Evolutionary conservation across 164 flowering plant species (phyloP).

Genomic region (Tinospora cordifolia): DNA sequence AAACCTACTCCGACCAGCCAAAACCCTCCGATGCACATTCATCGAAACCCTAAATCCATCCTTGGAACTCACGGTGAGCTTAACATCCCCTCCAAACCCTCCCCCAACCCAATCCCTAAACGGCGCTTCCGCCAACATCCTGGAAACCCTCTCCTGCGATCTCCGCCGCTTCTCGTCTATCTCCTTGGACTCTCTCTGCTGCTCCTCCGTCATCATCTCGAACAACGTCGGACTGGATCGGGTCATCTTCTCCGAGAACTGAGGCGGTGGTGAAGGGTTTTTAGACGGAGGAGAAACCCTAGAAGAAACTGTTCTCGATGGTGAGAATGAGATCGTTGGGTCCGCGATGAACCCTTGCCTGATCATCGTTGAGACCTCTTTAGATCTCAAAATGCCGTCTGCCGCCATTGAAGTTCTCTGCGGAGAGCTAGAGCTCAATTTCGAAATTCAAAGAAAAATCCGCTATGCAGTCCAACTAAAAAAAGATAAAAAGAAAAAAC

Average conservation of each 20-base stretch:
- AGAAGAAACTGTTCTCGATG: conserved; percentile 20
- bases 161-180: conserved; percentile 24
- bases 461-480: too few relatives aligned
- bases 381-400: conserved; percentile 12
- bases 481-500: too few relatives aligned
- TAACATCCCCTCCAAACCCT: conserved; percentile 57
- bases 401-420: conserved; percentile 12
- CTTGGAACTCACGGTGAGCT: conserved; percentile 48
- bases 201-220: conserved; percentile 77
- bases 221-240: conserved; percentile 46
- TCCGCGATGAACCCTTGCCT: conserved; percentile 81
- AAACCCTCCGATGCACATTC: conserved; percentile 65
- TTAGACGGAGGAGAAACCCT: conserved; percentile 19
- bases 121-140: conserved; percentile 42
- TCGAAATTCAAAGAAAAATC: too few relatives aligned
- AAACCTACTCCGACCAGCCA: conserved; percentile 55
- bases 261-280: conserved; percentile 25
- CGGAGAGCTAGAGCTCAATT: too few relatives aligned
- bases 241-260: conserved; percentile 12
- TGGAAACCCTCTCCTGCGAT: conserved; percentile 36
- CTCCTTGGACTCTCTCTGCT: conserved; percentile 28
- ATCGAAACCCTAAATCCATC: conserved; percentile 55
- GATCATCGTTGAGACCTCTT: conserved; percentile 56
- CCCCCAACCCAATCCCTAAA: conserved; percentile 25
- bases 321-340: conserved; percentile 42